Evolutionary conservation across 805 yeast genomes (phyloP), one percentile per base, ranked within the genome.

Genomic region (Komagataella pseudopastoris): DNA sequence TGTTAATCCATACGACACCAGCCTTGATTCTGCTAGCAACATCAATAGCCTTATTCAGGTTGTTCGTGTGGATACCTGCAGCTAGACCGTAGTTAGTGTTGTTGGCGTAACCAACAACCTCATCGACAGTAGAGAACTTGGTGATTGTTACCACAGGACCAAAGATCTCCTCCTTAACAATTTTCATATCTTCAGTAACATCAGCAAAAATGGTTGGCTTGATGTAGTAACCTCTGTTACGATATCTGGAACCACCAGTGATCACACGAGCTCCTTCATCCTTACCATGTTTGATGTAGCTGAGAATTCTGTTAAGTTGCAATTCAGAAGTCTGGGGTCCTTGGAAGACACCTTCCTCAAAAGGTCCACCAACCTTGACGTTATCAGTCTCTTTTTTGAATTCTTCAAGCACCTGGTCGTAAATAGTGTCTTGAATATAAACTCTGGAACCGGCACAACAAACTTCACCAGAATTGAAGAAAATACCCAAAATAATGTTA

Each of bases 361-460:
- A 89, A 64, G 96, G 96, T 66, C 80, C 77, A 62, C 98, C 98
- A 53, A 85, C 81, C 65, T 81, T 80, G 49, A 67, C 66, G 55
- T 62, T 64, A 54, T 78, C 77, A 49, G 81, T 76, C 52, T 76
- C 76, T 46, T 64, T 63, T 59, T 72, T 73, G 64, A 86, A 79
- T 57, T 75, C 81, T 43, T 70, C 74, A 53, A 88, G 65, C 56
- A 88, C 78, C 66, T 83, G 75, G 56, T 90, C 96, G 69, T 90
- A 87, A 59, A 88, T 74, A 44, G 79, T 77, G 57, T 85, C 95
- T 70, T 90, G 96, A 54, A 90, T 84, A 65, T 88, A 86, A 57
- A 89, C 72, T 70, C 98, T 82, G 52, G 96, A 88, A 57, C 96
- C 95, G 44, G 96, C 97, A 63, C 89, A 85, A 72, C 98, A 90